Evolutionary conservation across 345 rosid genomes (phyloP).

Genomic region (Sisymbrium altissimum): DNA sequence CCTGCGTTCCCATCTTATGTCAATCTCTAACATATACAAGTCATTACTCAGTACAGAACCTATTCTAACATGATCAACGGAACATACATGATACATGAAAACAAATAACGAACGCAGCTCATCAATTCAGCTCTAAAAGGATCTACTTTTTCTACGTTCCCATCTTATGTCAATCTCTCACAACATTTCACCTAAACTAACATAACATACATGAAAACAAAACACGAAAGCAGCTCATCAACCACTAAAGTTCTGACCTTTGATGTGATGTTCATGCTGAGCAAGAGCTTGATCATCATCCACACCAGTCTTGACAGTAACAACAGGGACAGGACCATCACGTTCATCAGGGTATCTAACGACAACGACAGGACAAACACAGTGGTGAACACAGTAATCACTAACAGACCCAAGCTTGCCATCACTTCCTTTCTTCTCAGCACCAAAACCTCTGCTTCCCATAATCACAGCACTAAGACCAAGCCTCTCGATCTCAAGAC

Average conservation of each 20-base stretch:
- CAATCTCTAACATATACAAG: too few species aligned
- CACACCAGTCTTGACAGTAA: conserved; percentile 21
- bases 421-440: conserved; percentile 41
- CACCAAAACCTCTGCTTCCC: conserved; percentile 92
- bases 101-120: too few species aligned
- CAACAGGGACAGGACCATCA: conserved; percentile 34
- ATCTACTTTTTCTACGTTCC: too few species aligned
- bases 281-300: conserved; percentile 25
- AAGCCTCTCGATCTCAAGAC: conserved; percentile 85
- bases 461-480: conserved; percentile 75
- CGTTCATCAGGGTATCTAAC: conserved; percentile 45
- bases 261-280: conserved; percentile 36
- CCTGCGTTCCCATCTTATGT: not conserved
- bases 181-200: too few species aligned
- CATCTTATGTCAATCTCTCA: too few species aligned
- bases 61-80: too few species aligned
- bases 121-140: too few species aligned
- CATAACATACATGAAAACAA: conserved; percentile 5
- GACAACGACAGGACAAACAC: conserved; percentile 86
- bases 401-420: conserved; percentile 82
- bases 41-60: too few species aligned
- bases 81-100: too few species aligned
- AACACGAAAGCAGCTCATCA: not conserved
- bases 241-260: conserved; percentile 24
- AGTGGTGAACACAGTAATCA: conserved; percentile 83